Evolutionary conservation across 164 flowering plant species (phyloP), one percentile per base, ranked within the genome.

Genomic region (Tetracentron sinense): DNA sequence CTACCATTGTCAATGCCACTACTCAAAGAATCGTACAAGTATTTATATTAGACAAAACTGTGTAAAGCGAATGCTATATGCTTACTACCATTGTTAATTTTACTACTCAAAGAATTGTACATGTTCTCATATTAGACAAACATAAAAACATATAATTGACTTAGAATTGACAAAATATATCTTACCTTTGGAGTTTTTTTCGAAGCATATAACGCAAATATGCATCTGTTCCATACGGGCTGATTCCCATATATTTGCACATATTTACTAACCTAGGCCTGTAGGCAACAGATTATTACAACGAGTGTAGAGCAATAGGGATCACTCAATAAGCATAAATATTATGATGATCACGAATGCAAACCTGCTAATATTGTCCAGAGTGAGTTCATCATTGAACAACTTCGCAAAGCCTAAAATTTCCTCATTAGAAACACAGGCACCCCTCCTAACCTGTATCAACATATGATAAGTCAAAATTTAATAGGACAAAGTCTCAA

Each of bases 211-310:
- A 86, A 7, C 97, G 91, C 65, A 94, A 69, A 72, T 94, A 88
- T 29, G 90, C 83, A 79, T 94, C 93, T 42, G 98, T 89, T 54
- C 91, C 95, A 75, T 59, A 89, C 31, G 98, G 88, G 54, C 69
- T 81, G 69, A 91, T 88, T 62, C 92, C 96, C 96, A 91, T 89
- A 67, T 94, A 94, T 71, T 91, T 94, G 92, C 97, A 94, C 97
- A 94, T 89, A 64, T 79, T 87, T 25, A 91, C 89, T 64, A 89
- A 59, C 28, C 93, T 83, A 50, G 98, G 92, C 83, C 97, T 94
- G 86, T 16, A 21, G 53, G 48, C 31, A 69, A 56, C 23, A 56
- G 17, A 27, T 21, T 16, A 29, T n/a, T 33, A 15, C 52, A 49
- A 53, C 25, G 20, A 42, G 54, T 12, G 59, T 57, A 63, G 54